Base-by-base conservation (phyloP, 1,284 basidiomycete species). In the Leccinum holopus region DNA sequence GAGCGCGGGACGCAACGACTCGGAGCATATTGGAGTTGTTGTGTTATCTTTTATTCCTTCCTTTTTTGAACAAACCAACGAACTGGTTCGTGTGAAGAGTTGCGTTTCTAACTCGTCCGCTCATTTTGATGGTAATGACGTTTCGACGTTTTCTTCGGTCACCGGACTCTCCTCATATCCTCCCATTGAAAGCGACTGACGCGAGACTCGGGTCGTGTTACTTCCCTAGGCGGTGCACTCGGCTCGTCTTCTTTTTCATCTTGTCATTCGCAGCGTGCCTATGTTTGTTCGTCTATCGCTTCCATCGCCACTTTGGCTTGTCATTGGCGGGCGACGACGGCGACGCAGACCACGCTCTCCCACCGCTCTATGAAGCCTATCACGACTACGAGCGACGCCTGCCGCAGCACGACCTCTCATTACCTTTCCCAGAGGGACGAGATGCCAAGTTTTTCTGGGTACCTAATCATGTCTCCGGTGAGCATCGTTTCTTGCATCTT, bases 301-400 rank as follows among this genome's bases (percentile, higher is more conserved):
- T 6, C 18, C 59, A 7, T 2, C 57, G 16, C 4, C 9, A n/a
- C 49, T 18, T 5, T 0, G 28, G 55, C 2, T n/a, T 25, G 33
- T 11, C n/a, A 2, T 58, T 41, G 18, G 11, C 58, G 55, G 52
- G 11, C 35, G 63, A 68, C 39, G 62, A 61, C 10, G 2, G 57
- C 25, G 0, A 39, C 14, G 51, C 12, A 10, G 12, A 65, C 0
- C 64, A 69, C 58, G 25, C 64, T 12, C 41, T 77, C 37, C 84
- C 84, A 0, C 84, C 84, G 0, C 67, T 82, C 14, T 86, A 82
- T 62, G 71, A 78, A 61, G 63, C 72, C 16, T 85, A 82, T 66
- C 76, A 78, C 53, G 70, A 79, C 33, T 78, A 76, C 39, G 84
- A 86, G 66, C 75, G 79, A 54, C 66, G 59, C 16, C 66, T 85